Evolutionary conservation across 106 monocot species (phyloP).

Genomic region (Chionographis japonica): DNA sequence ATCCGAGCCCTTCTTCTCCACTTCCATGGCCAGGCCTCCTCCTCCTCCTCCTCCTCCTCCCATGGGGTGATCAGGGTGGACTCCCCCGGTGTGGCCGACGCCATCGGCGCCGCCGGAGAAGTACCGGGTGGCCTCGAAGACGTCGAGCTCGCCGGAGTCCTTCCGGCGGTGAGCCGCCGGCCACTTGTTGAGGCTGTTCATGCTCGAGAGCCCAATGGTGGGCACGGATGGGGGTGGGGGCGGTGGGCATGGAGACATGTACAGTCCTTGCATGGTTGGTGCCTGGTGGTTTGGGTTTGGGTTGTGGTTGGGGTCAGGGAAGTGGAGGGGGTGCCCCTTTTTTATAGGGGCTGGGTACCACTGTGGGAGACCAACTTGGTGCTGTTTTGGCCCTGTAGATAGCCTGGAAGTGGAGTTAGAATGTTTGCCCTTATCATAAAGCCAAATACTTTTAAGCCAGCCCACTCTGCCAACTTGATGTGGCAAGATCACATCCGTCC

Average conservation of each 20-base stretch:
- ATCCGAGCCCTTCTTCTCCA: background rate
- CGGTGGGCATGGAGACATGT: background rate
- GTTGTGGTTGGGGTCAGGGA: no score
- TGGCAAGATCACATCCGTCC: no score
- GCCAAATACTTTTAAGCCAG: no score
- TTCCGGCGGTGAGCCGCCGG: slow-evolving; percentile 8
- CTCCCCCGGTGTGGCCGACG: background rate
- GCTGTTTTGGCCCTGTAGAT: no score
- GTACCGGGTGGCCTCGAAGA: slow-evolving; percentile 41
- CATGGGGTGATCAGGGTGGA: background rate
- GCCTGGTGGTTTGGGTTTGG: no score
- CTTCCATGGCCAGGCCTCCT: background rate
- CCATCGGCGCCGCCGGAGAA: slow-evolving; percentile 22
- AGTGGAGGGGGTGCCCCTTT: no score
- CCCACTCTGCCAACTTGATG: no score
- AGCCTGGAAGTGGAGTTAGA: no score
- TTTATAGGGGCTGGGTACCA: no score
- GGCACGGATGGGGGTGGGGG: background rate
- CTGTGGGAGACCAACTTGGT: no score
- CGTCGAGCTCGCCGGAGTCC: slow-evolving; percentile 36
- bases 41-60: background rate
- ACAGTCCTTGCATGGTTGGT: background rate
- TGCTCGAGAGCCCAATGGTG: background rate
- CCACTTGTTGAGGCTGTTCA: background rate
- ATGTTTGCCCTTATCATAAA: no score